Conservation (phyloP, 805 yeast genomes). For the Barnettozyma botsteinii region DNA sequence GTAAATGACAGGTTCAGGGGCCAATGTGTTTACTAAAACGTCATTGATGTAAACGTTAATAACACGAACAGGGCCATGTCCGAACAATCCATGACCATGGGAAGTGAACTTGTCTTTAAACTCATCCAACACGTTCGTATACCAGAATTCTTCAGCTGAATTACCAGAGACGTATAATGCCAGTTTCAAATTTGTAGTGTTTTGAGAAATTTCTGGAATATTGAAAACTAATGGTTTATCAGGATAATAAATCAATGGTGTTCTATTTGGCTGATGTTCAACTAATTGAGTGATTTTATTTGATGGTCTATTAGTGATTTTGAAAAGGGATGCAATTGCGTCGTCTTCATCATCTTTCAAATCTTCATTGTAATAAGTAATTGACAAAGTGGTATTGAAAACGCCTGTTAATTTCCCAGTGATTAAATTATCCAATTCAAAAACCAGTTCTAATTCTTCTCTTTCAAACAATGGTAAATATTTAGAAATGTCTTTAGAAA, state of each 20-base stretch:
- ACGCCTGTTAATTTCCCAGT: slow-evolving; percentile 53
- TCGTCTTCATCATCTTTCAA: slow-evolving; percentile 17
- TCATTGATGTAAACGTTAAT: slow-evolving; percentile 59
- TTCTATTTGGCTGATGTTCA: slow-evolving; percentile 19
- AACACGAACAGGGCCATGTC: slow-evolving; percentile 70
- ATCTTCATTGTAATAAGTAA: slow-evolving; percentile 40
- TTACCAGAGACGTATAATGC: slow-evolving; percentile 68
- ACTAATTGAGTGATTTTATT: slow-evolving; percentile 15
- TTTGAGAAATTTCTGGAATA: slow-evolving; percentile 43
- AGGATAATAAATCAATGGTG: slow-evolving; percentile 47
- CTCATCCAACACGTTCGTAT: slow-evolving; percentile 50
- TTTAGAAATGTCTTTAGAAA: slow-evolving; percentile 59
- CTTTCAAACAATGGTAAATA: slow-evolving; percentile 45
- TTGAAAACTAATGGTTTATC: slow-evolving; percentile 28
- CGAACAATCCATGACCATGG: slow-evolving; percentile 38
- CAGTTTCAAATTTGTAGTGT: slow-evolving; percentile 48
- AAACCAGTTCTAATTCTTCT: slow-evolving; percentile 36
- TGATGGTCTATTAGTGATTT: slow-evolving; percentile 20
- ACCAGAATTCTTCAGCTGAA: slow-evolving; percentile 83
- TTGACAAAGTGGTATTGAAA: slow-evolving; percentile 47
- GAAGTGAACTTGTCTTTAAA: slow-evolving; percentile 35
- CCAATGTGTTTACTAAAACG: slow-evolving; percentile 49
- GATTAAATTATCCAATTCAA: slow-evolving; percentile 62
- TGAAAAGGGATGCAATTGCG: slow-evolving; percentile 10
- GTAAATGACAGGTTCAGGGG: slow-evolving; percentile 70